A percentile compares a stretch with the other conserved stretches of the same genome.
These are phyloP conservation scores for Apiotrichum montevideense DNA, from an alignment of 1,284 basidiomycete genomes.

Conservation along the genomic window DNA sequence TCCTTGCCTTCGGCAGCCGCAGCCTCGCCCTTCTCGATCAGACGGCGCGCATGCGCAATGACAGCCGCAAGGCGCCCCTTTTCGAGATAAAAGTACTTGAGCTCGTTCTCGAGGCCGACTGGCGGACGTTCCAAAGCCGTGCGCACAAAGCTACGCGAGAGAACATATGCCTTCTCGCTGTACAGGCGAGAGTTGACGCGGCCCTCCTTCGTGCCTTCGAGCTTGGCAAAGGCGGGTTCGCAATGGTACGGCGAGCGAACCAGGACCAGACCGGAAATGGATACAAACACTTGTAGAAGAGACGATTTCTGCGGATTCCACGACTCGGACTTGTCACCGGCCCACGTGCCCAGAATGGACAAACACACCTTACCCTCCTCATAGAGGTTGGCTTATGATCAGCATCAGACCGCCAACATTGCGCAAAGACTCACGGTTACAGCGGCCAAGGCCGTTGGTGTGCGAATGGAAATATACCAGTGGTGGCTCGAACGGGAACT, in stretches of 20 bases:
- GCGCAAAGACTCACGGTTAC: conserved; percentile 44
- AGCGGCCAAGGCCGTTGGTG: conserved; percentile 88
- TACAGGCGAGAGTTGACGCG: conserved; percentile 58
- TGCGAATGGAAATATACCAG: conserved; percentile 85
- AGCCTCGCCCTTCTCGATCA: conserved; percentile 56
- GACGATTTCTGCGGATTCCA: conserved; percentile 69
- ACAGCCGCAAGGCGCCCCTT: conserved; percentile 63
- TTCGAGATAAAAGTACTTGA: conserved; percentile 66
- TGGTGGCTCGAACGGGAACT: conserved; percentile 78
- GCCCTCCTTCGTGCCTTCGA: conserved; percentile 80
- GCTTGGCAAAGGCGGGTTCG: conserved; percentile 81
- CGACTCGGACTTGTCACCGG: conserved; percentile 74
- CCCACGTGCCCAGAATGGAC: conserved; percentile 86
- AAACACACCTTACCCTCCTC: conserved; percentile 94
- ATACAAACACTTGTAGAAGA: conserved; percentile 83
- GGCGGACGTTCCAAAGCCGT: conserved; percentile 73
- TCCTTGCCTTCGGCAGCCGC: conserved; percentile 8
- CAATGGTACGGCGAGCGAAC: conserved; percentile 92
- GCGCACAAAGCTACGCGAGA: conserved; percentile 80
- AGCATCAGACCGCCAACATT: conserved; percentile 38
- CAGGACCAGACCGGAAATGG: conserved; percentile 86
- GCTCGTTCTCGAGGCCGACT: conserved; percentile 64
- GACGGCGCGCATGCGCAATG: conserved; percentile 56
- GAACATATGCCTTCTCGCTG: conserved; percentile 79
- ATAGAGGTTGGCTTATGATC: conserved; percentile 61